Evolutionary conservation across 441 rosid species (phyloP).

Genomic region (Erodium moschatum): DNA sequence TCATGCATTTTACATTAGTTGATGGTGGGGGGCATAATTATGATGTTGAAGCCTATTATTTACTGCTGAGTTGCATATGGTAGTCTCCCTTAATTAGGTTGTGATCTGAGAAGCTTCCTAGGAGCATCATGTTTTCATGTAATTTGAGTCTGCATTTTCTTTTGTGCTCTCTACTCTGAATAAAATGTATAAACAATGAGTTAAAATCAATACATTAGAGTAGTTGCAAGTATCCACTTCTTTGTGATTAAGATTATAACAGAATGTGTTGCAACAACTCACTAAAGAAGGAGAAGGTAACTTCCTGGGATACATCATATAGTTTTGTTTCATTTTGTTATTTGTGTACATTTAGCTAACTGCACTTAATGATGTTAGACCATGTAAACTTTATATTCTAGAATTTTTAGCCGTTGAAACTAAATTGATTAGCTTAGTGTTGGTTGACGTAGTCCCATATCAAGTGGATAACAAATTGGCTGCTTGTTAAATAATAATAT

Average conservation of each 20-base stretch:
- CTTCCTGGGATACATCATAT: not conserved
- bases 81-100: too few species aligned
- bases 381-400: not conserved
- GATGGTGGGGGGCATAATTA: not conserved
- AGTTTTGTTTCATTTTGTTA: too few species aligned
- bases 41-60: not conserved
- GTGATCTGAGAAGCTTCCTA: too few species aligned
- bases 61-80: not conserved
- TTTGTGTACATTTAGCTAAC: too few species aligned
- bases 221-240: too few species aligned
- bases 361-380: not conserved
- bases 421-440: not conserved
- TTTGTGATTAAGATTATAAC: too few species aligned
- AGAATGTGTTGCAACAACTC: not conserved
- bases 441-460: not conserved
- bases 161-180: too few species aligned
- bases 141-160: too few species aligned
- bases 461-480: not conserved
- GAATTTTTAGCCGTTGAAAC: not conserved
- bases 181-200: too few species aligned
- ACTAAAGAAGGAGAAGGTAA: not conserved
- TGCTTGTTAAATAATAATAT: not conserved
- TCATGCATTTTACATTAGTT: constrained; percentile 7
- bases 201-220: too few species aligned
- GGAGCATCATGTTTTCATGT: too few species aligned